Percentiles rank a stretch among this genome's conserved stretches.
phyloP scores from a whole-genome alignment of 2,329 filamentous ascomycete species.

The Aphanoascus verrucosus region DNA sequence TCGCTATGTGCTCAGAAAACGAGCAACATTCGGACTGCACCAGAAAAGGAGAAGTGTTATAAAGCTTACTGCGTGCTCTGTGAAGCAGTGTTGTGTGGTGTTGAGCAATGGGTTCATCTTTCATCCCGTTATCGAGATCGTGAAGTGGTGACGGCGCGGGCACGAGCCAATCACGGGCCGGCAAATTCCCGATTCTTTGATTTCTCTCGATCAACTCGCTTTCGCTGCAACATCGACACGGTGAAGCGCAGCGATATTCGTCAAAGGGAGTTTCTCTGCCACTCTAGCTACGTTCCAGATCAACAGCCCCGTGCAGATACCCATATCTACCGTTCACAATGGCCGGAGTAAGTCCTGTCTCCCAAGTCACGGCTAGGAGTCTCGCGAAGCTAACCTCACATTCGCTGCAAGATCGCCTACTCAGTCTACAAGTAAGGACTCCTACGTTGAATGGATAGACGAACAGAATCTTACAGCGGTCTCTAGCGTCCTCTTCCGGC shows the following conservation, averaged over 20 bases:
- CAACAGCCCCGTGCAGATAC: not conserved
- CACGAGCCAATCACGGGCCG: constrained; percentile 13
- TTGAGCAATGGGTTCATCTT: too few relatives aligned
- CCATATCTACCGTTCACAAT: constrained; percentile 38
- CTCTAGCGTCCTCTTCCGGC: constrained; percentile 67
- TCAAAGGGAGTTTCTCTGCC: constrained; percentile 1
- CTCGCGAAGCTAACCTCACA: constrained; percentile 2
- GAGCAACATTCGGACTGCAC: too few relatives aligned
- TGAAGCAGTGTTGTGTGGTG: too few relatives aligned
- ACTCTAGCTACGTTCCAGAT: not conserved
- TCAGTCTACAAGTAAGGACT: constrained; percentile 51
- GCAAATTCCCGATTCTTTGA: constrained; percentile 13
- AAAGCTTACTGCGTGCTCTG: too few relatives aligned
- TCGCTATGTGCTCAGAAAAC: too few relatives aligned
- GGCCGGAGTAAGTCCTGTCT: constrained; percentile 41
- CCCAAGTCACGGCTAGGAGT: not conserved
- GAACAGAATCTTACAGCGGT: constrained; percentile 15
- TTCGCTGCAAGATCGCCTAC: constrained; percentile 35
- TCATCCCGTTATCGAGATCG: not conserved
- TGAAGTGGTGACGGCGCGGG: not conserved
- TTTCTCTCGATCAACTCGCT: not conserved
- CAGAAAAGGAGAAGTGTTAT: too few relatives aligned
- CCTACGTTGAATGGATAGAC: not conserved
- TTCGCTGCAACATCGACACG: constrained; percentile 1
- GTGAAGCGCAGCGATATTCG: not conserved